Evolutionary conservation across 371 early-diverging fungal species (phyloP), one percentile per base, ranked within the genome.

Genomic region (Vavraia culicis): DNA sequence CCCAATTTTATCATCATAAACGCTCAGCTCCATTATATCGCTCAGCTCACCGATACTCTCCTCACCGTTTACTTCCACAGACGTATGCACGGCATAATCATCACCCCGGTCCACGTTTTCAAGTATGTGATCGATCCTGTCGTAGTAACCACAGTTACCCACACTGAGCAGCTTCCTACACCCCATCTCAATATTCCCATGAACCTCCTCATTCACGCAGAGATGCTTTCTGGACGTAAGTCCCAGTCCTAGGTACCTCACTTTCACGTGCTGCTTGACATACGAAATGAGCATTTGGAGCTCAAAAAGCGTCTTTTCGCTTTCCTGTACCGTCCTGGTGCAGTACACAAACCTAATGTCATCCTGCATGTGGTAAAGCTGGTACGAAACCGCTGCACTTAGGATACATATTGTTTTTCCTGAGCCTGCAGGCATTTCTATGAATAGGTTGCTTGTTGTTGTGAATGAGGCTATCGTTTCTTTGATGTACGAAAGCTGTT

Each of bases 351-450:
- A 72, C 68, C 91, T 91, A 38, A 55, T n/a, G n/a, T n/a, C n/a
- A n/a, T 42, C 13, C 32, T 52, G 54, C 54, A 54, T 55, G 37
- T 57, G 47, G 43, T 67, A 48, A 1, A 67, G 19, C 20, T 54
- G 49, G 71, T 93, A 95, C 15, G 93, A 78, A n/a, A 98, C 77
- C 62, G 88, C 87, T 2, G 91, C 72, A 18, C 93, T 87, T 1
- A 98, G 71, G 10, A 98, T 72, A 10, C 90, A 80, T 7, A 94
- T 76, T 0, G 99, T 98, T 69, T 98, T 98, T 10, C 99, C 99
- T 0, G 96, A 93, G 35, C 99, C 96, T 11, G 93, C 93, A 43
- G 96, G 95, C 91, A 95, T 95, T 73, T 98, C 96, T 11, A 98
- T 74, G 41, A 94, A 74, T 56, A 82, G 80, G 59, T 88, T 86